phyloP scores from a whole-genome alignment of 495 filamentous ascomycete genomes.

The Hyaloscypha bicolor region DNA sequence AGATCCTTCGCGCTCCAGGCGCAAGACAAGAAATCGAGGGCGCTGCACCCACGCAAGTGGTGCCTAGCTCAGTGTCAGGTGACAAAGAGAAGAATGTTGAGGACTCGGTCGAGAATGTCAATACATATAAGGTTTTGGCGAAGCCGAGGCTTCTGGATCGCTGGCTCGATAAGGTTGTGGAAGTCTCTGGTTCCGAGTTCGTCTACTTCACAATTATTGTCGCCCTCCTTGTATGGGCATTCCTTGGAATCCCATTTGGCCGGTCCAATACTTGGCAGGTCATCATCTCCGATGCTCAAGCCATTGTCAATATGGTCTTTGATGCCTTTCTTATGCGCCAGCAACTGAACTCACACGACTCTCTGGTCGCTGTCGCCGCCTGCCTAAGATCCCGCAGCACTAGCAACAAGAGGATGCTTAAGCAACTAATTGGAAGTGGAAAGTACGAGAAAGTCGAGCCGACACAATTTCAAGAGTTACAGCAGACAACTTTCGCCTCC shows the following conservation, averaged over 20 bases:
- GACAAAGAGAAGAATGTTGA: conserved; percentile 10
- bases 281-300: conserved; percentile 41
- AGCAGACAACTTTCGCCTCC: conserved; percentile 21
- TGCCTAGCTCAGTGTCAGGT: conserved; percentile 3
- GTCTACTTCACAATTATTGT: conserved; percentile 36
- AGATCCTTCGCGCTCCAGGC: conserved; percentile 16
- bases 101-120: conserved; percentile 16
- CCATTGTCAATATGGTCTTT: conserved; percentile 42
- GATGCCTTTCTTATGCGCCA: conserved; percentile 46
- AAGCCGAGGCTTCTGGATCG: conserved; percentile 36
- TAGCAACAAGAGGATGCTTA: conserved; percentile 40
- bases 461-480: conserved; percentile 24
- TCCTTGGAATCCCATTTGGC: conserved; percentile 39
- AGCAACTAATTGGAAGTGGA: conserved; percentile 27
- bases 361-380: conserved; percentile 31
- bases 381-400: conserved; percentile 37
- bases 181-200: conserved; percentile 34
- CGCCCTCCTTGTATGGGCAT: conserved; percentile 33
- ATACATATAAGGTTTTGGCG: conserved; percentile 27
- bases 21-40: conserved; percentile 26
- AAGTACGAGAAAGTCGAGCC: conserved; percentile 14
- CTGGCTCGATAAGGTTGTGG: conserved; percentile 38
- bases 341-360: conserved; percentile 39
- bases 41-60: conserved; percentile 32
- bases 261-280: conserved; percentile 39